Evolutionary conservation across 2,329 filamentous ascomycete genomes (phyloP).

Genomic region (Phyllosticta citriasiana): DNA sequence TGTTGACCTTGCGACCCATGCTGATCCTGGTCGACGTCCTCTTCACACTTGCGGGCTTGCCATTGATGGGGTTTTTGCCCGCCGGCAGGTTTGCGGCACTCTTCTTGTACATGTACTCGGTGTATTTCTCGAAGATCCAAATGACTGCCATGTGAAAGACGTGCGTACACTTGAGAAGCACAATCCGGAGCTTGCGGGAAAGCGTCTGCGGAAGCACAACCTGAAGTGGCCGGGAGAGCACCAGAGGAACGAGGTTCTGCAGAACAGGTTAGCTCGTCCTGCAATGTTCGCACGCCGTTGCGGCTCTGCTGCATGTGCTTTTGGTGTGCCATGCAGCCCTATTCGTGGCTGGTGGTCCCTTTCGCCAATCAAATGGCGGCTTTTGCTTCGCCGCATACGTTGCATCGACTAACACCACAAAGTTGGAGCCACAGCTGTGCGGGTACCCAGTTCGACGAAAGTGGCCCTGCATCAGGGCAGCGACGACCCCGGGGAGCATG

Average conservation of each 20-base stretch:
- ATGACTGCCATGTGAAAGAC: conserved; percentile 61
- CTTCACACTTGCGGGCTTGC: conserved; percentile 1
- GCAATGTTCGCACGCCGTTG: not conserved
- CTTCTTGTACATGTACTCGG: conserved; percentile 16
- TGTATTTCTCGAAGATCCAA: conserved; percentile 51
- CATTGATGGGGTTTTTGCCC: conserved; percentile 2
- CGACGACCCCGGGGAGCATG: not conserved
- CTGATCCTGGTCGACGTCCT: not conserved
- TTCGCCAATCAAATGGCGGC: conserved; percentile 4
- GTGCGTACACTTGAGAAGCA: conserved; percentile 50
- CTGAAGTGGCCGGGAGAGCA: conserved; percentile 64
- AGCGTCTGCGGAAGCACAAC: conserved; percentile 55
- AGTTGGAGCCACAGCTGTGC: not conserved
- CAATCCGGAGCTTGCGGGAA: conserved; percentile 51
- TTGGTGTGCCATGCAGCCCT: conserved; percentile 11
- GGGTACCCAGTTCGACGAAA: not conserved
- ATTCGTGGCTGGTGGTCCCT: conserved; percentile 6
- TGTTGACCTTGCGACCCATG: not conserved
- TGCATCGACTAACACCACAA: conserved; percentile 2
- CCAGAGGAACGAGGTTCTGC: conserved; percentile 62
- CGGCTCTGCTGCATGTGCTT: not conserved
- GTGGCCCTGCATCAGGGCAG: not conserved
- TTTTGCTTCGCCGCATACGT: conserved; percentile 10
- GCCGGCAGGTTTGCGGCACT: not conserved
- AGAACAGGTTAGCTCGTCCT: conserved; percentile 16